Base-by-base conservation (phyloP, 768 basidiomycete genomes). In the Phaffia tasmanica region DNA sequence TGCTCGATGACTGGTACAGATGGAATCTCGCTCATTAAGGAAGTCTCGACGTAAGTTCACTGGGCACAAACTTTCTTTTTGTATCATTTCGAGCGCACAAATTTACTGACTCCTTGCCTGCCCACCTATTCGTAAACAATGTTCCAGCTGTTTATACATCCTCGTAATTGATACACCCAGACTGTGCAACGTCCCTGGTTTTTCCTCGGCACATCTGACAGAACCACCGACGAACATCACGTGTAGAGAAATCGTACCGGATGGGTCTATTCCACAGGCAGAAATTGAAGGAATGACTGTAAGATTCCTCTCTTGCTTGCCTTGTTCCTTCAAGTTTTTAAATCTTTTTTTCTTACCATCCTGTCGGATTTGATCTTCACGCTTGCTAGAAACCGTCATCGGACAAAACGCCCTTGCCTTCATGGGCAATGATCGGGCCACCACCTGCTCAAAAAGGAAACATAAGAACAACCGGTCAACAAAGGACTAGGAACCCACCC, bases 1-100 rank as follows among this genome's bases (percentile, higher is more conserved):
- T 97, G 92, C 77, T 89, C 89, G 69, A 89, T 90, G 88, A 87
- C 88, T 62, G 89, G 88, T 80, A 84, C 88, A 51, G 92, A 97
- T 78, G 84, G 83, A 47, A 89, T 97, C 72, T 81, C 88, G 63
- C 86, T 92, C 73, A 85, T 97, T 73, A 92, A 93, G 75, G 92
- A 95, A 80, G 82, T 89, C 47, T 87, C 87, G 75, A 93, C 88
- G 49, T 99, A 51, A 62, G 70, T 65, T 27, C n/a, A 51, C 47
- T n/a, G 16, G 3, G 19, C 27, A 11, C 27, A 6, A 5, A 30
- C 6, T 51, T 19, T 27, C 3, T 30, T 15, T 19, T 29, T 16
- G 4, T 2, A 32, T n/a, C 14, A 35, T 27, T 1, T 60, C 21
- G 16, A 21, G 42, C 2, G 16, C 58, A 35, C 35, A 21, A 19